These are phyloP conservation scores for Brettanomyces nanus DNA, from an alignment of 805 yeast species.

Conservation along the genomic window DNA sequence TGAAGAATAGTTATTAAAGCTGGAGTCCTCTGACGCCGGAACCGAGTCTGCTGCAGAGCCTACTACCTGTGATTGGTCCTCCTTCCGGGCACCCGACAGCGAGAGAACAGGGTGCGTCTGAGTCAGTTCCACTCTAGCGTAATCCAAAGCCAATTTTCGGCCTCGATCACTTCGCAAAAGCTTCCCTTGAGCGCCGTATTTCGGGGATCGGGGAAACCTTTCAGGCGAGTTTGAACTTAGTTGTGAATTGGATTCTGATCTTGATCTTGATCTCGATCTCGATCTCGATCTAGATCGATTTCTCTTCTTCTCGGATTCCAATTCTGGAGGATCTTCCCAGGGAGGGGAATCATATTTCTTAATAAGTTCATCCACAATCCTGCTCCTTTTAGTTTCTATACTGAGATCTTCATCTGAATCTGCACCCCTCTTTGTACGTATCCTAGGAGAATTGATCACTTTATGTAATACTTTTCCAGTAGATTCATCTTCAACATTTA, in stretches of 20 bases:
- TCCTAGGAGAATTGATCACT: background rate
- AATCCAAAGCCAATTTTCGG: constrained; percentile 19
- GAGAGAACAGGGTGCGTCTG: constrained; percentile 19
- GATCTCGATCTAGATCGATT: constrained; percentile 9
- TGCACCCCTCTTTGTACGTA: background rate
- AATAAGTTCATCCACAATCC: constrained; percentile 8
- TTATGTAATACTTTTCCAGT: background rate
- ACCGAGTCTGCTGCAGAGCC: constrained; percentile 4
- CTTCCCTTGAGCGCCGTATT: constrained; percentile 32
- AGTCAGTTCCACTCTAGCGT: constrained; percentile 19
- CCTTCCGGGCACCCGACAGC: constrained; percentile 6
- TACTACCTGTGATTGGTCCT: constrained; percentile 4
- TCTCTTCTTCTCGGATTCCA: constrained; percentile 17
- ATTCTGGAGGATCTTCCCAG: constrained; percentile 24
- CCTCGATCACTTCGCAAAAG: constrained; percentile 23
- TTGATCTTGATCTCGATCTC: constrained; percentile 2
- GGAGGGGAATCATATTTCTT: constrained; percentile 27
- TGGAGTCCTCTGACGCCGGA: constrained; percentile 4
- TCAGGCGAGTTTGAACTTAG: too few relatives aligned
- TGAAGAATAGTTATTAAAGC: constrained; percentile 4
- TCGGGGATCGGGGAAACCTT: constrained; percentile 42
- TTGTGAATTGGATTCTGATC: too few relatives aligned
- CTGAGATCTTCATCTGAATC: background rate
- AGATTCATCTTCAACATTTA: background rate
- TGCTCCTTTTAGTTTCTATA: constrained; percentile 4